Evolutionary conservation across 1,284 basidiomycete species (phyloP).

Genomic region (Sanghuangporus sanghuang): DNA sequence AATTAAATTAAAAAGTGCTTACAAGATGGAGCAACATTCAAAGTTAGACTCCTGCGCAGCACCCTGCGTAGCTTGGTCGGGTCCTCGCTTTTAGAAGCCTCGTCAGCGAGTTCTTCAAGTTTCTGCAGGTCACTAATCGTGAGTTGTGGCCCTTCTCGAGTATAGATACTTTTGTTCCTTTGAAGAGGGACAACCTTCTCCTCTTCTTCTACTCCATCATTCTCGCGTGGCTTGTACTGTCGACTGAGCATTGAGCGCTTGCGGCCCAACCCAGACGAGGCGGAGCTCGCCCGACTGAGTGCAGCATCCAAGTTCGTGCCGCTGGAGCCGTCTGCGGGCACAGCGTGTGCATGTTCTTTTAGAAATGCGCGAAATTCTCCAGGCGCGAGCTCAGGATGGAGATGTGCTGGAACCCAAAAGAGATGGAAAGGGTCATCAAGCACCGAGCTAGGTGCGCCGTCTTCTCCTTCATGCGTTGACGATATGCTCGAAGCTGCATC

Average conservation of each 20-base stretch:
- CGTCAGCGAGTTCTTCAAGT: conserved; percentile 88
- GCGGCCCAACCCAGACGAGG: conserved; percentile 54
- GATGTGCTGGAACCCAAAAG: conserved; percentile 95
- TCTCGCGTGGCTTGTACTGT: conserved; percentile 74
- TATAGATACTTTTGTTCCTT: conserved; percentile 59
- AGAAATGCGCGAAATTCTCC: conserved; percentile 93
- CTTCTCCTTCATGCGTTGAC: conserved; percentile 33
- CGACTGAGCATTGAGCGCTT: conserved; percentile 88
- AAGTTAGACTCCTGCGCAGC: conserved; percentile 82
- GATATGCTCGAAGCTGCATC: conserved; percentile 43
- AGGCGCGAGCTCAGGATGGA: conserved; percentile 97
- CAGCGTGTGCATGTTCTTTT: conserved; percentile 77
- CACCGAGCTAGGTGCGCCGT: conserved; percentile 20
- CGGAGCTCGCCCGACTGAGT: conserved; percentile 33
- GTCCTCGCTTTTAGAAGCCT: conserved; percentile 79
- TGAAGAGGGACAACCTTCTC: conserved; percentile 60
- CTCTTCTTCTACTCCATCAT: conserved; percentile 65
- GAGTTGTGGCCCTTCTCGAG: conserved; percentile 63
- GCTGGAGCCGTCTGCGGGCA: conserved; percentile 36
- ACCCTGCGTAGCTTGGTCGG: conserved; percentile 79
- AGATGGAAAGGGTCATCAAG: conserved; percentile 77
- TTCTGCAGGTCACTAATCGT: conserved; percentile 91
- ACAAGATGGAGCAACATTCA: conserved; percentile 74
- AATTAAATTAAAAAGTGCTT: conserved; percentile 3
- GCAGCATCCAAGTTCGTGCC: conserved; percentile 27